Percentiles rank a stretch among this genome's conserved stretches.
These are phyloP conservation scores for Knoxia roxburghii DNA, from an alignment of 257 asterid species.

Conservation along the genomic window DNA sequence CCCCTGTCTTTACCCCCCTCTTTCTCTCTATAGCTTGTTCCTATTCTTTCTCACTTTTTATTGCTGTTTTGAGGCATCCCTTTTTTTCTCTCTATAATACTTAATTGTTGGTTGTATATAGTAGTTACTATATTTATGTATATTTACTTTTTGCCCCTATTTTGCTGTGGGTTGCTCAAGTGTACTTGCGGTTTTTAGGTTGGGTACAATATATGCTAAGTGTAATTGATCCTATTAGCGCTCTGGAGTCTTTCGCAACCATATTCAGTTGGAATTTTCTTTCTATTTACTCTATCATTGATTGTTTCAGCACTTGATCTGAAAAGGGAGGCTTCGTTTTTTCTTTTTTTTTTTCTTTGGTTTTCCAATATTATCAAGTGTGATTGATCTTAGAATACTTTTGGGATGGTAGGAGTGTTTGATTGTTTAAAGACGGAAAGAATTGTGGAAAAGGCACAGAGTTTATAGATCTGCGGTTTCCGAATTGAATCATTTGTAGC, in stretches of 20 bases:
- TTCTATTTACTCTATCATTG: neutral
- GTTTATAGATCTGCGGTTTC: constrained; percentile 17
- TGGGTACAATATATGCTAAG: constrained; percentile 8
- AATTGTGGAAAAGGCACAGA: neutral
- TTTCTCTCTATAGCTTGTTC: constrained; percentile 18
- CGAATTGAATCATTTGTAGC: constrained; percentile 5
- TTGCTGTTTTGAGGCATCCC: constrained; percentile 7
- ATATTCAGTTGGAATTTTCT: neutral
- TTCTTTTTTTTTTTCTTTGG: neutral
- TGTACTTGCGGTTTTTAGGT: constrained; percentile 9
- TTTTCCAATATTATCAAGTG: neutral
- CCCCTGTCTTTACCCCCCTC: constrained; percentile 1
- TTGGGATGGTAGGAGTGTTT: neutral
- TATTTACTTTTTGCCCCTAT: constrained; percentile 23
- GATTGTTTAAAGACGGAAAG: neutral
- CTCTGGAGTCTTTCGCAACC: neutral
- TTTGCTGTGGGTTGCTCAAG: constrained; percentile 17
- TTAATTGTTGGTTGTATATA: constrained; percentile 13
- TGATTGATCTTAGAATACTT: neutral
- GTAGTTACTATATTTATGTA: constrained; percentile 18
- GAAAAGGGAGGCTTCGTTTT: neutral
- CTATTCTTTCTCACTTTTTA: constrained; percentile 16
- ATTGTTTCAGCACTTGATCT: constrained; percentile 12
- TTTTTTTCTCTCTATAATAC: constrained; percentile 5
- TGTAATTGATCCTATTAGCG: neutral